A percentile compares a stretch with the other conserved stretches of the same genome.
phyloP scores from a whole-genome alignment of 495 filamentous ascomycete species.

The Chaetomium fimeti region DNA sequence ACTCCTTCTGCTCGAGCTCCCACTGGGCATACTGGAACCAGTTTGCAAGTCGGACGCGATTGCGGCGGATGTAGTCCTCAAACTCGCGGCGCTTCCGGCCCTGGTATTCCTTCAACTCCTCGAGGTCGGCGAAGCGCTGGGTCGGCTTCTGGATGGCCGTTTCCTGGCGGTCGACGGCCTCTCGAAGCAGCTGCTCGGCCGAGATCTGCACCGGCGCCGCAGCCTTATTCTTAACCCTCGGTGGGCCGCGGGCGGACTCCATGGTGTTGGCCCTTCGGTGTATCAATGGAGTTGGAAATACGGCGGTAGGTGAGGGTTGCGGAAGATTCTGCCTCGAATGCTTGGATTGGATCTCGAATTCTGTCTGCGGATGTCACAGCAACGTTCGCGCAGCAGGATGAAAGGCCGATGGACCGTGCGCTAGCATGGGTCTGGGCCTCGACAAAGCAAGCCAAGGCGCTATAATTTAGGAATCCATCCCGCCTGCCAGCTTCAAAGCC shows the following conservation, averaged over 20 bases:
- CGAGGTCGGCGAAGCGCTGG: slow-evolving; percentile 91
- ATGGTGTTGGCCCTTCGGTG: slow-evolving; percentile 49
- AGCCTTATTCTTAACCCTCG: slow-evolving; percentile 97
- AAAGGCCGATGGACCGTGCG: slow-evolving; percentile 4
- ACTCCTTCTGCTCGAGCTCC: slow-evolving; percentile 99
- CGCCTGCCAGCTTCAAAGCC: background rate
- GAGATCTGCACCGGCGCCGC: slow-evolving; percentile 84
- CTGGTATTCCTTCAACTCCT: slow-evolving; percentile 97
- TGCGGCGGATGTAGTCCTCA: slow-evolving; percentile 95
- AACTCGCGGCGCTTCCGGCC: slow-evolving; percentile 94
- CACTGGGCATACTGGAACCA: slow-evolving; percentile 98
- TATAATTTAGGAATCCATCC: slow-evolving; percentile 5
- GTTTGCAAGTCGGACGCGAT: slow-evolving; percentile 94
- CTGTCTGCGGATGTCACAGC: background rate
- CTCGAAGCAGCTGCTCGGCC: slow-evolving; percentile 94
- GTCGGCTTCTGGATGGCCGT: slow-evolving; percentile 82
- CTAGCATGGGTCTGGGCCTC: background rate
- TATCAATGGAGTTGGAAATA: background rate
- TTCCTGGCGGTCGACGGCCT: slow-evolving; percentile 97
- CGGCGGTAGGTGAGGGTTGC: background rate
- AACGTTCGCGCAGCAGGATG: background rate
- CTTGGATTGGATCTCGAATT: slow-evolving; percentile 2
- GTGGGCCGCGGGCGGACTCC: slow-evolving; percentile 92
- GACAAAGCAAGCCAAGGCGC: background rate
- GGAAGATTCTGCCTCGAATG: slow-evolving; percentile 1